phyloP scores from a whole-genome alignment of 2,329 filamentous ascomycete genomes.

The Botryotinia narcissicola region DNA sequence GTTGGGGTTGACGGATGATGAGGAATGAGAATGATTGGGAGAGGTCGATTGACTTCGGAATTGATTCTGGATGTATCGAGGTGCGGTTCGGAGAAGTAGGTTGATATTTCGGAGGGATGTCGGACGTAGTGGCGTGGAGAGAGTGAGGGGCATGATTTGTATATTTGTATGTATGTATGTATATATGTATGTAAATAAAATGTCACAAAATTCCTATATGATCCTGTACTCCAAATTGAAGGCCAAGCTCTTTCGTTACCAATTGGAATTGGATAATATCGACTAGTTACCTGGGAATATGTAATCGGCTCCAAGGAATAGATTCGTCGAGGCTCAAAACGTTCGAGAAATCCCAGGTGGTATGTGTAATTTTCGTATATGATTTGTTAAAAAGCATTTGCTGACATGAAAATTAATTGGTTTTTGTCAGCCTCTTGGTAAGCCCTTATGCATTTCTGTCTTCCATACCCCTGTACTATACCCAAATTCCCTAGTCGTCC shows the following conservation, averaged over 20 bases:
- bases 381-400: constrained; percentile 19
- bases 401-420: constrained; percentile 26
- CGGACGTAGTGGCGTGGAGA: constrained; percentile 27
- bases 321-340: not conserved
- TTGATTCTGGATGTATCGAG: constrained; percentile 36
- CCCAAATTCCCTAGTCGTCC: not conserved
- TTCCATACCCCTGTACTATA: not conserved
- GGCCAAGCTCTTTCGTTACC: not conserved
- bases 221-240: not conserved
- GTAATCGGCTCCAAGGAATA: not conserved
- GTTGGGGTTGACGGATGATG: constrained; percentile 75
- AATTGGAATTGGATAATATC: not conserved
- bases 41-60: constrained; percentile 36
- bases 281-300: not conserved
- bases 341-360: not conserved
- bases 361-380: not conserved
- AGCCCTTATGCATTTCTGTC: not conserved
- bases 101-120: constrained; percentile 36
- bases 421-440: constrained; percentile 23
- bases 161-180: not conserved
- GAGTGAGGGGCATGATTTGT: constrained; percentile 14
- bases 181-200: not conserved
- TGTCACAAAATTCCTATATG: not conserved
- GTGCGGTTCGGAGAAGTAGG: constrained; percentile 36
- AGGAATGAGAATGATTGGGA: constrained; percentile 43